Percentiles rank a stretch among this genome's conserved stretches.
Conservation (phyloP, 768 basidiomycete species). For the Pisolithus tinctorius region DNA sequence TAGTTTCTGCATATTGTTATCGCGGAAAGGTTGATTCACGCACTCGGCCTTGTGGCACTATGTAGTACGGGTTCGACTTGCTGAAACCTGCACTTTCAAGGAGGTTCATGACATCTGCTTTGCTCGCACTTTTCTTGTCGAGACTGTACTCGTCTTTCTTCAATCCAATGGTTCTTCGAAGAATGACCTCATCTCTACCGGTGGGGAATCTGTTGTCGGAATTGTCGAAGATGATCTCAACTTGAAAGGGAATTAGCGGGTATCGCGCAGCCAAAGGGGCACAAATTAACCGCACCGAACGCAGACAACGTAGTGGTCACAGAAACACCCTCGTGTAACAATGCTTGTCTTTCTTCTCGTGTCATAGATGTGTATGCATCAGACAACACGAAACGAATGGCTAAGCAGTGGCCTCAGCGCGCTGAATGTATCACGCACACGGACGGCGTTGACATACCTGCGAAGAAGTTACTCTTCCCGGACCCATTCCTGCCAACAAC, state of each 20-base stretch:
- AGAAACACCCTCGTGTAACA: constrained; percentile 92
- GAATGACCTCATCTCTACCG: constrained; percentile 75
- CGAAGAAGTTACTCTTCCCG: constrained; percentile 98
- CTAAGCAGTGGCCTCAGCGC: constrained; percentile 29
- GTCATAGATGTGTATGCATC: constrained; percentile 97
- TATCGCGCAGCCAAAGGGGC: not conserved
- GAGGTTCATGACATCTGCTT: constrained; percentile 96
- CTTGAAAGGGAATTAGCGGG: constrained; percentile 27
- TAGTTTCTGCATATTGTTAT: constrained; percentile 3
- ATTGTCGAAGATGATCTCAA: constrained; percentile 96
- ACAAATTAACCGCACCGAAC: constrained; percentile 49
- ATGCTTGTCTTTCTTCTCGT: constrained; percentile 83
- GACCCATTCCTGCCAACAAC: constrained; percentile 97
- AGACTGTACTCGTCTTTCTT: constrained; percentile 99
- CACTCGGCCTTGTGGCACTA: constrained; percentile 96
- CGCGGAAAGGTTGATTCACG: constrained; percentile 22
- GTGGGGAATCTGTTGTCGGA: constrained; percentile 92
- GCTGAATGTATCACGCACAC: not conserved
- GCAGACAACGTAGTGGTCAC: constrained; percentile 87
- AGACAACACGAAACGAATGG: constrained; percentile 95
- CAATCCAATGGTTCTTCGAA: constrained; percentile 90
- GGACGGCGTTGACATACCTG: constrained; percentile 45
- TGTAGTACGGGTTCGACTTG: constrained; percentile 98
- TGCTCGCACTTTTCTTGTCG: constrained; percentile 91
- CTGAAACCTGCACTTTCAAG: constrained; percentile 97